Conservation (phyloP, 1,139 yeast genomes). For the Sugiyamaella paludigena region DNA sequence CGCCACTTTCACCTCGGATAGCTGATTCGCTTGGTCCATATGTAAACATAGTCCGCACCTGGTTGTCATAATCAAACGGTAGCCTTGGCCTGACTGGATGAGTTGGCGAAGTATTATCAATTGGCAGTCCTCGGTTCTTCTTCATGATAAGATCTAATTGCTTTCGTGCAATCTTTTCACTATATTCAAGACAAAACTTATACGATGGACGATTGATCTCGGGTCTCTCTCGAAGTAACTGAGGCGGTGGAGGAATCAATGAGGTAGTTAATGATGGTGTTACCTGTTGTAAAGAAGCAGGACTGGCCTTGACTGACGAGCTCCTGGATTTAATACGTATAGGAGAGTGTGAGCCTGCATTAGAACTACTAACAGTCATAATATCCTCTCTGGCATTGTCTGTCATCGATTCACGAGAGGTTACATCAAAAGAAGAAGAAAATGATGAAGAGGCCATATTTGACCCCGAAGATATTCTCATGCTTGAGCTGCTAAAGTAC, state of each 20-base stretch:
- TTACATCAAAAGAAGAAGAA: slow-evolving; percentile 6
- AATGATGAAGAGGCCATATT: not conserved
- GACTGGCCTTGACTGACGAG: slow-evolving; percentile 2
- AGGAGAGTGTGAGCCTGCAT: not conserved
- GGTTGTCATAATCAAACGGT: slow-evolving; percentile 25
- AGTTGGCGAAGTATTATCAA: not conserved
- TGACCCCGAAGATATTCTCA: slow-evolving; percentile 1
- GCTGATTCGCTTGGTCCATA: not conserved
- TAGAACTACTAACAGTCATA: no score
- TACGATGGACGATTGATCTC: slow-evolving; percentile 29
- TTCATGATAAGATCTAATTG: slow-evolving; percentile 21
- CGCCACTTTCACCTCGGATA: not conserved
- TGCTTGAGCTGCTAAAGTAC: slow-evolving; percentile 15
- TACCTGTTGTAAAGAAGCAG: not conserved
- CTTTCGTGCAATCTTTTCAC: slow-evolving; percentile 24
- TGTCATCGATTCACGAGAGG: slow-evolving; percentile 4
- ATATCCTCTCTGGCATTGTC: not conserved
- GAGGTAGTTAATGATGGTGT: slow-evolving; percentile 28
- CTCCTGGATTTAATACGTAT: slow-evolving; percentile 1
- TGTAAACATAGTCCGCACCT: slow-evolving; percentile 4
- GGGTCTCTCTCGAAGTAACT: slow-evolving; percentile 30
- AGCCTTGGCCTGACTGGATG: slow-evolving; percentile 22
- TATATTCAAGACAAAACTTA: slow-evolving; percentile 30
- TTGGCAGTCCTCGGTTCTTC: slow-evolving; percentile 12
- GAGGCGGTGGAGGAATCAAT: slow-evolving; percentile 36